Conservation (phyloP, 2,329 filamentous ascomycete species). For the Colletotrichum brevisporum region DNA sequence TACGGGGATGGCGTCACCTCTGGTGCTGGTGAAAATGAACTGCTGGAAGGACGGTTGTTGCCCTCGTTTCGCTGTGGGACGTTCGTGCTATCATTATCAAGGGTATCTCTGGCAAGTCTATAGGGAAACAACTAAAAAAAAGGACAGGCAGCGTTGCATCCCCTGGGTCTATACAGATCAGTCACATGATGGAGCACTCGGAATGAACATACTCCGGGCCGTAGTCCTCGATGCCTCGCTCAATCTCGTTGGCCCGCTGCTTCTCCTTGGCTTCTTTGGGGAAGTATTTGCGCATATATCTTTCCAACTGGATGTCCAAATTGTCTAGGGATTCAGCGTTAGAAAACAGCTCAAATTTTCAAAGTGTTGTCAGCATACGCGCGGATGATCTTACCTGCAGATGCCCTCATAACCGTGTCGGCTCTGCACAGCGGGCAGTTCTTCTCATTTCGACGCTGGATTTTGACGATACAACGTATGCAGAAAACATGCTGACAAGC, state of each 20-base stretch:
- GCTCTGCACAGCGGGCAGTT: constrained; percentile 84
- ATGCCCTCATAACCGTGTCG: constrained; percentile 78
- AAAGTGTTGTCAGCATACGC: too few relatives aligned
- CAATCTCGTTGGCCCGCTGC: constrained; percentile 79
- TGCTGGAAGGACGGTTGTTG: not conserved
- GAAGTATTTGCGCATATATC: constrained; percentile 83
- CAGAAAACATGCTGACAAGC: constrained; percentile 85
- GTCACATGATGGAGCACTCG: constrained; percentile 73
- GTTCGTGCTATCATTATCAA: constrained; percentile 10
- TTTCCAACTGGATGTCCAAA: constrained; percentile 77
- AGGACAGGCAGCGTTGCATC: not conserved
- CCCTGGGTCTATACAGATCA: not conserved
- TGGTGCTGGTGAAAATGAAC: not conserved
- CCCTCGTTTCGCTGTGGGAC: not conserved
- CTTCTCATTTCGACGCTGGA: constrained; percentile 78
- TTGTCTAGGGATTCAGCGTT: constrained; percentile 64
- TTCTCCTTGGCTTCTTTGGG: constrained; percentile 78
- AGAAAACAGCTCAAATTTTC: not conserved
- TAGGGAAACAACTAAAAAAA: constrained; percentile 15
- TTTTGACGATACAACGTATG: constrained; percentile 84
- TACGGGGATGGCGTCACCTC: too few relatives aligned
- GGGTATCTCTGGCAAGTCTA: constrained; percentile 37
- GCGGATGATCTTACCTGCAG: constrained; percentile 64
- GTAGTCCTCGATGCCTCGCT: constrained; percentile 80
- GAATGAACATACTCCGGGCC: constrained; percentile 74